These are phyloP conservation scores for Coemansia sp. DNA, from an alignment of 192 early-diverging fungal genomes.

Conservation along the genomic window DNA sequence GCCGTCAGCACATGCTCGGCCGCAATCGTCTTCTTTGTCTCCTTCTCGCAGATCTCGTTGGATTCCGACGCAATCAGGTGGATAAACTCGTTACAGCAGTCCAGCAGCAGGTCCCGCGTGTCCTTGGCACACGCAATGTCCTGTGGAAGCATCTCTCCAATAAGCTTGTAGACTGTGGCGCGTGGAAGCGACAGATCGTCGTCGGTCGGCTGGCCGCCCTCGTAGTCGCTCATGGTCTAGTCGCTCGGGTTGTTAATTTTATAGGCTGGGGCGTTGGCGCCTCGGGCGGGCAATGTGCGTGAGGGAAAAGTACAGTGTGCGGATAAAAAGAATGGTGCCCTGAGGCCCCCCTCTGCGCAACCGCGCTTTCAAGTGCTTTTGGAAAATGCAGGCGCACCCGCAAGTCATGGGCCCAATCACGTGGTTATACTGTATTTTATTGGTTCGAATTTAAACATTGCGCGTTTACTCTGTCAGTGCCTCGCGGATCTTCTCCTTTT, in stretches of 20 bases:
- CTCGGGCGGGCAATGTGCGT: neutral
- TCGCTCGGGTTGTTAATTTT: neutral
- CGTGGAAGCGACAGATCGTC: slow-evolving; percentile 92
- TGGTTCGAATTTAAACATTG: no score
- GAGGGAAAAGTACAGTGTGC: neutral
- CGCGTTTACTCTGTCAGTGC: slow-evolving; percentile 35
- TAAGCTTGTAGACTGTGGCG: slow-evolving; percentile 93
- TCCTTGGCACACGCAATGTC: slow-evolving; percentile 95
- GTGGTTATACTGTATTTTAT: neutral
- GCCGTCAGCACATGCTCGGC: slow-evolving; percentile 93
- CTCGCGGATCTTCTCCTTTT: slow-evolving; percentile 66
- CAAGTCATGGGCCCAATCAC: slow-evolving; percentile 1
- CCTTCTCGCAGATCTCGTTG: slow-evolving; percentile 96
- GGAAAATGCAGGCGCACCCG: neutral
- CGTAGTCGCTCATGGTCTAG: slow-evolving; percentile 63
- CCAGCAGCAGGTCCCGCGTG: slow-evolving; percentile 88
- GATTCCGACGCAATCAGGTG: slow-evolving; percentile 92
- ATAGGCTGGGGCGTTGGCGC: neutral
- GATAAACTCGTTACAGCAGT: slow-evolving; percentile 97
- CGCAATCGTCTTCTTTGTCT: slow-evolving; percentile 94
- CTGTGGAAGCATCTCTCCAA: slow-evolving; percentile 91
- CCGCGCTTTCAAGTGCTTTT: neutral
- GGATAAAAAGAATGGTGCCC: neutral
- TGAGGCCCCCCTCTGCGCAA: neutral
- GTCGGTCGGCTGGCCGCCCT: slow-evolving; percentile 54